phyloP scores from a whole-genome alignment of 1,284 basidiomycete species.

The Cryptococcus depauperatus region DNA sequence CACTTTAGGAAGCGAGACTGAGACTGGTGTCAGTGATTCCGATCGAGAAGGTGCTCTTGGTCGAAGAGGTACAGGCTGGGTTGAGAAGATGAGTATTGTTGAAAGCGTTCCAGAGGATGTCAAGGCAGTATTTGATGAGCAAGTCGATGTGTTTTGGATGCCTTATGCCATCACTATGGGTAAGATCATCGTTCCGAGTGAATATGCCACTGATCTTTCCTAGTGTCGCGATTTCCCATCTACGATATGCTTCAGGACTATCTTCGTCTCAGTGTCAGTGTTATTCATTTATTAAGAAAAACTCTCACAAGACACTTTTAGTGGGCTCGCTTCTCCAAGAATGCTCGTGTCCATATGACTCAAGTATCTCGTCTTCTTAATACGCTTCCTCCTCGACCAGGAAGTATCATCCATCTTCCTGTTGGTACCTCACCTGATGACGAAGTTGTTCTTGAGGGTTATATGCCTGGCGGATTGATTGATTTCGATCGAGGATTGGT shows the following conservation, averaged over 20 bases:
- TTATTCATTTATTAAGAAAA: background rate
- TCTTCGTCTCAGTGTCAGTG: constrained; percentile 56
- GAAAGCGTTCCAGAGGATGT: constrained; percentile 21
- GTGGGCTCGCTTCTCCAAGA: constrained; percentile 87
- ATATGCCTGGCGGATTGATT: constrained; percentile 45
- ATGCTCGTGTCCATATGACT: constrained; percentile 49
- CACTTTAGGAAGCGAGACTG: constrained; percentile 15
- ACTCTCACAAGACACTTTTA: constrained; percentile 40
- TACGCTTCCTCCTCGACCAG: constrained; percentile 71
- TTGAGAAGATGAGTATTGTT: constrained; percentile 29
- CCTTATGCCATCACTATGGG: constrained; percentile 69
- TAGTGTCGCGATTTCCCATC: constrained; percentile 82
- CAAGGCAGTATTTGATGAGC: constrained; percentile 23
- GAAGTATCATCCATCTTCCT: constrained; percentile 49
- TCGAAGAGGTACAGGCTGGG: constrained; percentile 2
- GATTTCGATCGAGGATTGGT: constrained; percentile 46
- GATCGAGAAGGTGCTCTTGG: constrained; percentile 52
- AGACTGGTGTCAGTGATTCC: constrained; percentile 53
- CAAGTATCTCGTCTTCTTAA: constrained; percentile 45
- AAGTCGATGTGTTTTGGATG: constrained; percentile 85
- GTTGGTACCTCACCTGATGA: constrained; percentile 26
- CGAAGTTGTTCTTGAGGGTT: constrained; percentile 29
- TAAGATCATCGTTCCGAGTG: constrained; percentile 11
- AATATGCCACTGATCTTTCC: background rate
- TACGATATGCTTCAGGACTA: constrained; percentile 91